Base-by-base conservation (phyloP, 345 rosid genomes). In the Eucalyptus victrix region DNA sequence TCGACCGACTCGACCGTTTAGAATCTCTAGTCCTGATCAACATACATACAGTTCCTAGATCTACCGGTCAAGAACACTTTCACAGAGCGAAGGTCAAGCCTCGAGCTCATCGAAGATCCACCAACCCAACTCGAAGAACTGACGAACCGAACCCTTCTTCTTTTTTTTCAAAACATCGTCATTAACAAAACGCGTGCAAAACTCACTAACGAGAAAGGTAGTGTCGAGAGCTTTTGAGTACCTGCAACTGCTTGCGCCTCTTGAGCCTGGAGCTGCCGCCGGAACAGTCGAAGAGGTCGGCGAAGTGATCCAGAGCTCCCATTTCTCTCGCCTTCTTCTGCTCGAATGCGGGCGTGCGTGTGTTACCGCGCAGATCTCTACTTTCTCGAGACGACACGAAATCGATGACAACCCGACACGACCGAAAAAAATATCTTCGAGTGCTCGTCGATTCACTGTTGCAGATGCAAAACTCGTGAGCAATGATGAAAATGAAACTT, bases 301-400 rank as follows among this genome's bases (percentile, higher is more conserved):
- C 93, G 81, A 97, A 91, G 91, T 97, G 98, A 95, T 97, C 99
- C 37, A 98, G 92, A 92, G 91, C 97, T 40, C 99, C 99, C 99
- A 98, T 96, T 53, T 51, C 88, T n/a, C 87, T n/a, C 47, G 47
- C 83, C 4, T 76, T 40, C 83, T 37, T 21, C 47, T 21, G 83
- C 83, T 37, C 83, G 13, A 76, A 72, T 8, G 45, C 45, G 26
- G 18, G 81, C 44, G 7, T 9, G 44, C 44, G 8, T 19, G 45
- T 19, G 45, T 37, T 9, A 1, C 12, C 0, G 81, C 45, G 45
- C 44, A 72, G 23, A 72, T 72, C 81, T 72, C 34, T 34, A 37
- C 83, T 37, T 37, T 37, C 83, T 76, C 83, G 83, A 10, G 6
- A 19, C 28, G 83, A 37, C 47, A 19, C 83, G 47, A 37, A 37